Conservation (phyloP, 2,329 filamentous ascomycete species). For the Trichophaea hybrida region DNA sequence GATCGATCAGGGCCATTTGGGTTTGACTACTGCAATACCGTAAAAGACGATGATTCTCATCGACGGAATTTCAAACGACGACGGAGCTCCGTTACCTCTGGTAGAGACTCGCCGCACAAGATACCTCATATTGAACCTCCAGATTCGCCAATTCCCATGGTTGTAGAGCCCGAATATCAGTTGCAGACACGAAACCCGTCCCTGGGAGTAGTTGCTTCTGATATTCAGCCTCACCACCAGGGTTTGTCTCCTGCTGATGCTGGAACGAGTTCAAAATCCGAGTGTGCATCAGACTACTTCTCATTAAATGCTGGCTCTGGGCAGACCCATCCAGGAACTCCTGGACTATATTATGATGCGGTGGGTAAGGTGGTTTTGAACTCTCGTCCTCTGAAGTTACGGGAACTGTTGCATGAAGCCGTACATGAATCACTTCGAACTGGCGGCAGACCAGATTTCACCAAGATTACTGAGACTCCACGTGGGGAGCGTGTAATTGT, state of each 20-base stretch:
- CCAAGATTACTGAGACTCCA: slow-evolving; percentile 35
- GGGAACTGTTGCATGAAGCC: slow-evolving; percentile 39
- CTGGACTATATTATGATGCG: slow-evolving; percentile 23
- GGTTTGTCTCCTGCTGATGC: background rate
- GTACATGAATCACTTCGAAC: slow-evolving; percentile 40
- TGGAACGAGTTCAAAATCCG: background rate
- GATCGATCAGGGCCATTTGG: background rate
- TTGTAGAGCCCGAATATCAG: background rate
- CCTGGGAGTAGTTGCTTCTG: background rate
- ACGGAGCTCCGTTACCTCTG: background rate
- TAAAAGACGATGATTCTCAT: background rate
- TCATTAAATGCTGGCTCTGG: background rate
- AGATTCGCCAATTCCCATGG: background rate
- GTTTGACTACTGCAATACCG: background rate
- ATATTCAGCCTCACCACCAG: too few relatives aligned
- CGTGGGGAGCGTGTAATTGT: slow-evolving; percentile 35
- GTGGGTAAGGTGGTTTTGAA: slow-evolving; percentile 25
- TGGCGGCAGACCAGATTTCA: slow-evolving; percentile 40
- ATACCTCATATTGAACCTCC: slow-evolving; percentile 1
- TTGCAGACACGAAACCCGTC: background rate
- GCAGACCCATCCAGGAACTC: background rate
- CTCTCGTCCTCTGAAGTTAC: slow-evolving; percentile 28
- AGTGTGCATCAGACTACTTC: background rate
- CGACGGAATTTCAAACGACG: background rate
- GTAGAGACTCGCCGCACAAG: background rate